A percentile compares a stretch with the other conserved stretches of the same genome.
Conservation (phyloP, 1,284 basidiomycete species). For the Moesziomyces sp. region DNA sequence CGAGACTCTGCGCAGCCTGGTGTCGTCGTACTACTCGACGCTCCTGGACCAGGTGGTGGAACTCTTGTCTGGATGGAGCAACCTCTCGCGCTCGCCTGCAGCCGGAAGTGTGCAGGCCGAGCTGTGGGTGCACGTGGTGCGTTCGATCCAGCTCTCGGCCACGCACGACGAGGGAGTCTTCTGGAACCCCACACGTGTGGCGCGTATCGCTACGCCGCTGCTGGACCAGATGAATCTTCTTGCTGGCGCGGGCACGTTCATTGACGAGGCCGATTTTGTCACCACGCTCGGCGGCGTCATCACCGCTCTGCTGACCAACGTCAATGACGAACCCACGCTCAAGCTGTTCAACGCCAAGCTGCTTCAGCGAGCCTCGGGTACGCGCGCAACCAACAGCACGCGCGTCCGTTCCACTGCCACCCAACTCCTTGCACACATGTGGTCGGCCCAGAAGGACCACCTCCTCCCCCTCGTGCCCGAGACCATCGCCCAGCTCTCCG, state of each 20-base stretch:
- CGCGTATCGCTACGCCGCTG: conserved; percentile 74
- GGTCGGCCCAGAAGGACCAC: conserved; percentile 75
- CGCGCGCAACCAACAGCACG: conserved; percentile 70
- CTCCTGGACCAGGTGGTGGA: conserved; percentile 79
- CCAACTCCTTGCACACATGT: conserved; percentile 77
- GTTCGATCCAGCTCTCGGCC: conserved; percentile 78
- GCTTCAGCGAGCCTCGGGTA: conserved; percentile 76
- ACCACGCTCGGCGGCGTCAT: conserved; percentile 62
- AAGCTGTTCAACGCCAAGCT: conserved; percentile 84
- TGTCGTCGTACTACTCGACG: conserved; percentile 65
- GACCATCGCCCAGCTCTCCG: conserved; percentile 71
- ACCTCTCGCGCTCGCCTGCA: conserved; percentile 18
- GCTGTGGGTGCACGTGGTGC: conserved; percentile 78
- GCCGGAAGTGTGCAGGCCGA: conserved; percentile 26
- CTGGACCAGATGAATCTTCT: conserved; percentile 73
- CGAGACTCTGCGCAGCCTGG: conserved; percentile 53
- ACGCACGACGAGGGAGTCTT: conserved; percentile 84
- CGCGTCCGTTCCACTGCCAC: conserved; percentile 74
- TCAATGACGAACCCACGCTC: conserved; percentile 74
- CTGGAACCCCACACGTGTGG: conserved; percentile 85
- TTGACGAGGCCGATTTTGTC: conserved; percentile 18
- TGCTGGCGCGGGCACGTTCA: conserved; percentile 6
- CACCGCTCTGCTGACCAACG: conserved; percentile 73
- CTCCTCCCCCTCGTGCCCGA: conserved; percentile 72
- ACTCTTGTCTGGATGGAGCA: conserved; percentile 71